A percentile compares a stretch with the other conserved stretches of the same genome.
Evolutionary conservation across 768 basidiomycete genomes (phyloP).

Genomic region (Tephrocybe sp.): DNA sequence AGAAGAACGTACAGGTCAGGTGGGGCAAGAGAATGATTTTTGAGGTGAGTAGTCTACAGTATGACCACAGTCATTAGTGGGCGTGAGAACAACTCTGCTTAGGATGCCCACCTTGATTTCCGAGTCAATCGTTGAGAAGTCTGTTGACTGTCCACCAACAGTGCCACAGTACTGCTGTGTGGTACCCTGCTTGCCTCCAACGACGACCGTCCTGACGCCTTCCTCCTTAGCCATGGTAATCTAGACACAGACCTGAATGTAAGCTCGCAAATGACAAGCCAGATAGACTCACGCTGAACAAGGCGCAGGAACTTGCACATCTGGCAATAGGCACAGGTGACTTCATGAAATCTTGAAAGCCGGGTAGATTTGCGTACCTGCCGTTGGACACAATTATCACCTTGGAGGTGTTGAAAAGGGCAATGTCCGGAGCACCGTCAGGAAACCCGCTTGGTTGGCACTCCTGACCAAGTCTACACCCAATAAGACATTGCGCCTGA

Average conservation of each 20-base stretch:
- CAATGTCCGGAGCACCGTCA: constrained; percentile 33
- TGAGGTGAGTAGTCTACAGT: constrained; percentile 45
- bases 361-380: constrained; percentile 25
- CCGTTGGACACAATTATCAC: constrained; percentile 58
- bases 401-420: constrained; percentile 46
- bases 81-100: neutral
- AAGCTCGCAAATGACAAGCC: neutral
- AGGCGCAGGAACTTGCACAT: constrained; percentile 46
- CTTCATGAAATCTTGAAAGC: neutral
- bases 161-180: constrained; percentile 59
- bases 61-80: constrained; percentile 1
- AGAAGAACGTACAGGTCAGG: constrained; percentile 50
- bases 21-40: constrained; percentile 52
- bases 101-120: constrained; percentile 44
- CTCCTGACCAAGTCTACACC: constrained; percentile 40
- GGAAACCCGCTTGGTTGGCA: constrained; percentile 32
- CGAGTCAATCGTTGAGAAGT: constrained; percentile 56
- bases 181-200: constrained; percentile 47
- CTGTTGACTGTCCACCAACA: constrained; percentile 61
- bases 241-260: constrained; percentile 24
- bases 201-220: constrained; percentile 52
- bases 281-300: constrained; percentile 37
- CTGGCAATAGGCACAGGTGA: constrained; percentile 19
- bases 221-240: constrained; percentile 60
- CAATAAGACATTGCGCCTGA: neutral